A percentile compares a stretch with the other conserved stretches of the same genome.
Evolutionary conservation across 148 eudicot genomes (phyloP).

Genomic region (Arbutus unedo): DNA sequence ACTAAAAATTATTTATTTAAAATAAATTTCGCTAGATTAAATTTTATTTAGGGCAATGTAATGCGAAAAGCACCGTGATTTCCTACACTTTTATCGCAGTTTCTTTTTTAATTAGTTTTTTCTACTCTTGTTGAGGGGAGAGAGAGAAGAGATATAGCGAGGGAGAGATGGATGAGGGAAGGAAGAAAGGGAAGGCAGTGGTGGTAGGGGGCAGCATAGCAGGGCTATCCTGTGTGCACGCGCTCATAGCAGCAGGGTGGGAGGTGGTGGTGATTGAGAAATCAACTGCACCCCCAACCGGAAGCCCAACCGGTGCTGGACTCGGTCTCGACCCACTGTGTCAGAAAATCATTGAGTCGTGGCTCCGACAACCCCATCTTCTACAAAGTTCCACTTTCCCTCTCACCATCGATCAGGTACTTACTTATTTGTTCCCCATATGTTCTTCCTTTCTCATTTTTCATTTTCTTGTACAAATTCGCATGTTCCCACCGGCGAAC

Average conservation of each 20-base stretch:
- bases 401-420: conserved; percentile 61
- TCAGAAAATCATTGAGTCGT: conserved; percentile 41
- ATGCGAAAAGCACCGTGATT: too few species aligned
- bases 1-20: too few species aligned
- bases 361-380: conserved; percentile 37
- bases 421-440: background rate
- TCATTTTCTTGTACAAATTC: too few species aligned
- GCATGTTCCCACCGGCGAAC: background rate
- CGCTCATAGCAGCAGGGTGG: conserved; percentile 72
- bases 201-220: conserved; percentile 89
- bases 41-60: too few species aligned
- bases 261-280: conserved; percentile 68
- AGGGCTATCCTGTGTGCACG: conserved; percentile 62
- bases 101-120: too few species aligned
- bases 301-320: conserved; percentile 83
- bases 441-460: background rate
- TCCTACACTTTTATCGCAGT: too few species aligned
- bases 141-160: background rate
- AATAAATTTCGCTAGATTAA: too few species aligned
- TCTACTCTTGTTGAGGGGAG: too few species aligned
- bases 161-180: conserved; percentile 11
- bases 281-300: conserved; percentile 47
- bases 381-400: conserved; percentile 43
- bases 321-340: conserved; percentile 62
- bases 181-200: conserved; percentile 45